phyloP scores from a whole-genome alignment of 208 protist genomes.

The Leishmania lainsoni region DNA sequence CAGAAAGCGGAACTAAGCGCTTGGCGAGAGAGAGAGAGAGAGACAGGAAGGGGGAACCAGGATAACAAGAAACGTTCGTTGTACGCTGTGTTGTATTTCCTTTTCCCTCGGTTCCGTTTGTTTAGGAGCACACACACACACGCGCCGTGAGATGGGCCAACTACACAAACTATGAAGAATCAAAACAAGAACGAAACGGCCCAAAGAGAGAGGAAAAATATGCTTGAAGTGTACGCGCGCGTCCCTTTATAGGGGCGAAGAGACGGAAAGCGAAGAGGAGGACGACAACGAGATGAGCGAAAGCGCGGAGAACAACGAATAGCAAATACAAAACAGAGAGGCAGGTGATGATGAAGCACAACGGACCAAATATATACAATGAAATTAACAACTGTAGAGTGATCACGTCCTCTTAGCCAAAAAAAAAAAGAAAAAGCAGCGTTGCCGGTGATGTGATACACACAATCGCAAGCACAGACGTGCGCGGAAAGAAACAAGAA shows the following conservation, averaged over 20 bases:
- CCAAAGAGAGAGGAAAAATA: conserved; percentile 12
- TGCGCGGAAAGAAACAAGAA: not conserved
- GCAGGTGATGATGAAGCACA: conserved; percentile 1
- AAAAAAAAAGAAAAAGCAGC: conserved; percentile 4
- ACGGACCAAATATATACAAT: not conserved
- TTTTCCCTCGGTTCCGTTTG: not conserved
- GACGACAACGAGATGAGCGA: not conserved
- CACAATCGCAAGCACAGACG: not conserved
- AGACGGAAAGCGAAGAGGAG: not conserved
- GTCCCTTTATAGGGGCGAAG: not conserved
- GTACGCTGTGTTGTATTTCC: not conserved
- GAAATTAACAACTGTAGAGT: conserved; percentile 14
- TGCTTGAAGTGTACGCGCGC: not conserved
- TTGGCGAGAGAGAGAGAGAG: not conserved
- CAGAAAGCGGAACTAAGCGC: not conserved
- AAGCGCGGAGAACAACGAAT: conserved; percentile 3
- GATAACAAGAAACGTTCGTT: too few relatives aligned
- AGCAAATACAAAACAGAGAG: not conserved
- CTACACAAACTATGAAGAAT: not conserved
- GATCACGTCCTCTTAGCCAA: not conserved
- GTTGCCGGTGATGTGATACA: not conserved
- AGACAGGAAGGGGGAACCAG: not conserved
- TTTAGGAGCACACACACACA: not conserved
- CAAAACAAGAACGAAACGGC: too few relatives aligned
- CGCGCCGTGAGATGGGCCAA: not conserved